A percentile compares a stretch with the other conserved stretches of the same genome.
Evolutionary conservation across 768 basidiomycete species (phyloP).

Genomic region (Tricholoma sp.): DNA sequence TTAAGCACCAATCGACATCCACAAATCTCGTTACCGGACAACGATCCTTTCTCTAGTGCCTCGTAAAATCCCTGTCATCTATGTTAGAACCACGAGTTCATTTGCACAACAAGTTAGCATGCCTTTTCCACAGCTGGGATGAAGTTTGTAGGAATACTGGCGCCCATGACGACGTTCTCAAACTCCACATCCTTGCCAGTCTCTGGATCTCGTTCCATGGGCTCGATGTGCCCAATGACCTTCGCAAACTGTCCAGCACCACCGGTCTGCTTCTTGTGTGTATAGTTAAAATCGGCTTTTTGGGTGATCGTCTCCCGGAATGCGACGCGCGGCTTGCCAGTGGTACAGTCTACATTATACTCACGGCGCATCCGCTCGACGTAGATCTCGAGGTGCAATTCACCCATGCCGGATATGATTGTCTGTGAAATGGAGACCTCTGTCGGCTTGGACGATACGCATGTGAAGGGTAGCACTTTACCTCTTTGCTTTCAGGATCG

Average conservation of each 20-base stretch:
- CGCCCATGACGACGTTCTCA: conserved; percentile 86
- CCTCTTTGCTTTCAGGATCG: conserved; percentile 92
- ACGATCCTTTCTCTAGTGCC: conserved; percentile 84
- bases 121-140: conserved; percentile 97
- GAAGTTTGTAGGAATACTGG: conserved; percentile 84
- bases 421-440: conserved; percentile 47
- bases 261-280: conserved; percentile 97
- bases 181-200: conserved; percentile 83
- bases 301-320: conserved; percentile 93
- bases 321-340: conserved; percentile 94
- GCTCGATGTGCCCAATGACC: conserved; percentile 87
- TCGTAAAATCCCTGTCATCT: conserved; percentile 81
- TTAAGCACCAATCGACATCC: conserved; percentile 84
- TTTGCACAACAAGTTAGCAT: background rate
- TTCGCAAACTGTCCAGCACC: conserved; percentile 97
- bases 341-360: conserved; percentile 89
- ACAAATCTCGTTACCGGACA: conserved; percentile 84
- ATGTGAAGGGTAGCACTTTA: conserved; percentile 17
- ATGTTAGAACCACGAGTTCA: background rate
- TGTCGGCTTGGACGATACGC: background rate
- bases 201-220: conserved; percentile 69
- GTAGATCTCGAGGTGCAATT: conserved; percentile 97
- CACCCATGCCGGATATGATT: conserved; percentile 99
- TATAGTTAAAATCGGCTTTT: conserved; percentile 78
- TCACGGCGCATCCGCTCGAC: conserved; percentile 99